A percentile compares a stretch with the other conserved stretches of the same genome.
Conservation (phyloP, 805 yeast genomes). For the Candida pseudoglaebosa region DNA sequence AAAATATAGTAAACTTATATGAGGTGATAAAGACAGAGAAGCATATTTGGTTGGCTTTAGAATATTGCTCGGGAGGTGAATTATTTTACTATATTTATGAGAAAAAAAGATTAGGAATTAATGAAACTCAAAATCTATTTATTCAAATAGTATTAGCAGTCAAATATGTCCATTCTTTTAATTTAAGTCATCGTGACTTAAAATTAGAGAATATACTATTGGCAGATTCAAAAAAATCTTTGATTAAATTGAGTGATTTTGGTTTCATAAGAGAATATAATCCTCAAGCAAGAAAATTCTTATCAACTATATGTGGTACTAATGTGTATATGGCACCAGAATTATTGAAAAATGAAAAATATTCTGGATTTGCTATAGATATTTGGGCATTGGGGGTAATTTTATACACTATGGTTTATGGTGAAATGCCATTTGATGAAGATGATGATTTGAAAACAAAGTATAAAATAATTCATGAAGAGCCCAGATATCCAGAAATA, state of each 20-base stretch:
- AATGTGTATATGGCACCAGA: conserved; percentile 98
- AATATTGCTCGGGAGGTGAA: conserved; percentile 83
- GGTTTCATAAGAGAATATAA: conserved; percentile 83
- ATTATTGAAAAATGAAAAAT: conserved; percentile 60
- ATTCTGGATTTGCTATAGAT: conserved; percentile 78
- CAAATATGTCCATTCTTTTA: conserved; percentile 69
- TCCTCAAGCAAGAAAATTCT: conserved; percentile 41
- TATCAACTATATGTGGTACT: conserved; percentile 91
- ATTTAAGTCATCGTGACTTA: conserved; percentile 81
- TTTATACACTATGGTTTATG: conserved; percentile 76
- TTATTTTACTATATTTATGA: conserved; percentile 62
- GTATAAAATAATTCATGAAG: conserved; percentile 55
- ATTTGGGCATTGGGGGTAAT: conserved; percentile 93
- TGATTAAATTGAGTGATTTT: conserved; percentile 82
- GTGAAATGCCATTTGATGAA: conserved; percentile 88
- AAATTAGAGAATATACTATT: conserved; percentile 73
- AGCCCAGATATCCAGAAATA: conserved; percentile 53
- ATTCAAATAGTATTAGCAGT: conserved; percentile 65
- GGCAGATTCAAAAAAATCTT: conserved; percentile 48
- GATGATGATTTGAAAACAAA: conserved; percentile 67
- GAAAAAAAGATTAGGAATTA: conserved; percentile 46
- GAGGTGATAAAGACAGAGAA: conserved; percentile 82
- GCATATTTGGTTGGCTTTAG: conserved; percentile 81
- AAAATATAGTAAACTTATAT: conserved; percentile 77
- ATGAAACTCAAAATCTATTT: conserved; percentile 51